Base-by-base conservation (phyloP, 257 asterid species). In the Ocimum tenuiflorum region DNA sequence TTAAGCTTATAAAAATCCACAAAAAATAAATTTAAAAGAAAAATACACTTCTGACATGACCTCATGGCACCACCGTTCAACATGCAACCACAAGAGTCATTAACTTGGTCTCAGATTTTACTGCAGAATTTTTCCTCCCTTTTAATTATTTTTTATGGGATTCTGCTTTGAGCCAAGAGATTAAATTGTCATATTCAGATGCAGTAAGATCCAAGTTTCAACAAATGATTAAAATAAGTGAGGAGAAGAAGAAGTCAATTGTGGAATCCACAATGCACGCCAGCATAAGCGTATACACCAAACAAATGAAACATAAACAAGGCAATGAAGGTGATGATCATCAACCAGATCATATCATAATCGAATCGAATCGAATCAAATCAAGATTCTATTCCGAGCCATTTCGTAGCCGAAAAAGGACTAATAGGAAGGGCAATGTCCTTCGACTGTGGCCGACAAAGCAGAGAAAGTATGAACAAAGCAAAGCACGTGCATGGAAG, bases 131-230 rank as follows among this genome's bases (percentile, higher is more conserved):
- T 15, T 10, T 6, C 11, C 10, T 60, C 54, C 50, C 60, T 71
- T 23, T 8, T 18, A 14, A 15, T 33, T 13, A n/a, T n/a, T n/a
- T n/a, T n/a, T n/a, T n/a, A 58, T 62, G 78, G 72, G 75, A 68
- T 76, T 64, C 70, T 76, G 80, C 77, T 73, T 77, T 60, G 86
- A 77, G 80, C 81, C 85, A 69, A 76, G 80, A 61, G 75, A 81
- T 54, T 62, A 15, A n/a, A 36, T 53, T 62, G 67, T 50, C 77
- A 58, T 41, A 63, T 70, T 66, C 51, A 55, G 53, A 57, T 79
- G 73, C 6, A 71, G 73, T 67, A 45, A 56, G 67, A 67, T 62
- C 73, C 60, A 74, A 74, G 75, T 46, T 67, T 50, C 54, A 60
- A 60, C 45, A 47, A 1, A 58, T 33, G 24, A 1, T 38, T 8